Percentiles rank a stretch among this genome's conserved stretches.
Evolutionary conservation across 2,329 filamentous ascomycete genomes (phyloP).

Genomic region (Septoria linicola): DNA sequence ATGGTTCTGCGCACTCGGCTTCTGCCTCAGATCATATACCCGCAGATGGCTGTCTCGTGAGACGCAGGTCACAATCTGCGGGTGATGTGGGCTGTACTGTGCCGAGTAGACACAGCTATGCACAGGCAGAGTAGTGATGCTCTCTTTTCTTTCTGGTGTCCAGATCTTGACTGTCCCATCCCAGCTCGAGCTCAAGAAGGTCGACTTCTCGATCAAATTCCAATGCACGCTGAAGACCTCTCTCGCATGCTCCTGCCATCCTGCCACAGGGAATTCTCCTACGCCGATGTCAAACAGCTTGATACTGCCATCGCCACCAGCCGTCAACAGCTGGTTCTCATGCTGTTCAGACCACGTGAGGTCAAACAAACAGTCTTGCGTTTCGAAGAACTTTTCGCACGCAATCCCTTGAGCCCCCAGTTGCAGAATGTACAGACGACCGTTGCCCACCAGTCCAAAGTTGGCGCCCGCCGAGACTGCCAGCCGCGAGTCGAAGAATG

Average conservation of each 20-base stretch:
- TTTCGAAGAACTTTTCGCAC: slow-evolving; percentile 88
- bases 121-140: slow-evolving; percentile 81
- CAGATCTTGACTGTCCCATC: slow-evolving; percentile 96
- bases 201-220: slow-evolving; percentile 88
- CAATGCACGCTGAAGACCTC: slow-evolving; percentile 92
- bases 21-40: slow-evolving; percentile 87
- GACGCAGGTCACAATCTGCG: slow-evolving; percentile 80
- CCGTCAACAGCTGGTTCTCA: slow-evolving; percentile 87
- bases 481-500: slow-evolving; percentile 93
- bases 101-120: slow-evolving; percentile 93
- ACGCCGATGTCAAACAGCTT: slow-evolving; percentile 89
- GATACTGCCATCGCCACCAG: slow-evolving; percentile 88
- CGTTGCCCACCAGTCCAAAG: slow-evolving; percentile 96
- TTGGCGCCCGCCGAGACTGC: slow-evolving; percentile 90
- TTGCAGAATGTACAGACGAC: slow-evolving; percentile 78
- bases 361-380: slow-evolving; percentile 95
- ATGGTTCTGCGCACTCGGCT: slow-evolving; percentile 82
- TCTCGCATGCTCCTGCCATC: slow-evolving; percentile 88
- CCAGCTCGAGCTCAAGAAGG: slow-evolving; percentile 89
- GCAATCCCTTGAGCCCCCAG: slow-evolving; percentile 81
- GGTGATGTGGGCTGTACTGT: slow-evolving; percentile 85
- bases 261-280: slow-evolving; percentile 81
- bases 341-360: slow-evolving; percentile 93
- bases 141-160: slow-evolving; percentile 67
- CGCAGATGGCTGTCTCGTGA: slow-evolving; percentile 86